phyloP scores from a whole-genome alignment of 495 filamentous ascomycete species.

The Thermothielavioides terrestris region DNA sequence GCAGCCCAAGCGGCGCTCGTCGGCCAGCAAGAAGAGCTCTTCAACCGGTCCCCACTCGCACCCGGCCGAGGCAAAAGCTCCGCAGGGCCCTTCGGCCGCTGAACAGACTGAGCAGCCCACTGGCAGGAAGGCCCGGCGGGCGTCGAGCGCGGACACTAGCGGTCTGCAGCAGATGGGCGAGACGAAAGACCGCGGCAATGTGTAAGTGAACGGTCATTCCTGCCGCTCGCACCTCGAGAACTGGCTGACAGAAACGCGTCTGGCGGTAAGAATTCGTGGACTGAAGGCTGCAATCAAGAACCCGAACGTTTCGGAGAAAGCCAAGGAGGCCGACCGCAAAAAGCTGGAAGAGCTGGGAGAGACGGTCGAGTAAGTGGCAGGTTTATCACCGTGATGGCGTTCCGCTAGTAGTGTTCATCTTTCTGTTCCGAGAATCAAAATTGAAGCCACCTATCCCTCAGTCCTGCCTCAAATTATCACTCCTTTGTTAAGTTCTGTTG shows the following conservation, averaged over 20 bases:
- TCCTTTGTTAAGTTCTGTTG: too few species aligned
- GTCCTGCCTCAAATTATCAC: too few species aligned
- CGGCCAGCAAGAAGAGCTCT: constrained; percentile 2
- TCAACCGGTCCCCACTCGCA: constrained; percentile 5
- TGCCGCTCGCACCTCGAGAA: too few species aligned
- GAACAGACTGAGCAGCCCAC: not conserved
- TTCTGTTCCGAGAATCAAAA: too few species aligned
- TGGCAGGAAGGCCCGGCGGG: constrained; percentile 10
- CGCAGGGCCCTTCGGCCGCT: not conserved
- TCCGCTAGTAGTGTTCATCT: too few species aligned
- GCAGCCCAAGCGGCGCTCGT: not conserved
- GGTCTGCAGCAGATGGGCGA: constrained; percentile 2
- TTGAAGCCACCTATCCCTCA: too few species aligned
- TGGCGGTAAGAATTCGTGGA: constrained; percentile 11
- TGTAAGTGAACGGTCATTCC: too few species aligned
- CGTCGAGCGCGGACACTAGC: constrained; percentile 9
- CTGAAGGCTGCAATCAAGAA: constrained; percentile 18
- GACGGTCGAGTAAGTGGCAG: constrained; percentile 3
- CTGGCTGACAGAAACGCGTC: not conserved
- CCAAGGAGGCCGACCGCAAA: constrained; percentile 25
- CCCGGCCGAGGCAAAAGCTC: not conserved
- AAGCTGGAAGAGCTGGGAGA: constrained; percentile 23
- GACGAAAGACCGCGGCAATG: constrained; percentile 15
- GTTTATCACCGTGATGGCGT: too few species aligned
- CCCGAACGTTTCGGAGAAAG: constrained; percentile 19